These are phyloP conservation scores for Aureobasidium melanogenum DNA, from an alignment of 2,329 filamentous ascomycete genomes.

Conservation along the genomic window DNA sequence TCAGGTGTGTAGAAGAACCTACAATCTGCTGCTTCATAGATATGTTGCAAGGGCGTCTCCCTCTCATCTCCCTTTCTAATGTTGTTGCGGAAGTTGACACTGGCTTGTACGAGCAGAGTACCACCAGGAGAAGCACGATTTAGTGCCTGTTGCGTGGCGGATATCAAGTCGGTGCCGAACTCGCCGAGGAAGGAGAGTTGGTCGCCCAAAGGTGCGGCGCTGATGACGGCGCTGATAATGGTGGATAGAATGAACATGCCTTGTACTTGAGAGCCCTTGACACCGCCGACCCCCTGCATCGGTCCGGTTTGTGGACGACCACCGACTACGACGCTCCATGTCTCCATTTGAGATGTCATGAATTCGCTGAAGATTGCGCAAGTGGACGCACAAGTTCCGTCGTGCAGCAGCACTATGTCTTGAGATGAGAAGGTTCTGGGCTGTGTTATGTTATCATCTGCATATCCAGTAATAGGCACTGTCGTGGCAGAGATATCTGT, in stretches of 20 bases:
- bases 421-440: constrained; percentile 28
- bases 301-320: constrained; percentile 30
- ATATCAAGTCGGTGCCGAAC: background rate
- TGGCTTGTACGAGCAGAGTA: constrained; percentile 13
- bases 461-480: constrained; percentile 15
- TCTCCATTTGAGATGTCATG: constrained; percentile 31
- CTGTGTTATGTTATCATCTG: constrained; percentile 23
- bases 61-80: constrained; percentile 23
- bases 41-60: constrained; percentile 38
- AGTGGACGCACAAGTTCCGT: constrained; percentile 35
- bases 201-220: background rate
- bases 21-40: constrained; percentile 42
- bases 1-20: constrained; percentile 42
- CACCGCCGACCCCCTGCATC: constrained; percentile 35
- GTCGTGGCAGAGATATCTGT: background rate
- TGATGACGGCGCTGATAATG: constrained; percentile 17
- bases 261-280: constrained; percentile 28
- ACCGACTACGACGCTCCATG: constrained; percentile 31
- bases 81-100: constrained; percentile 22
- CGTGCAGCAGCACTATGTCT: constrained; percentile 34
- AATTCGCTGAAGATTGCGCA: constrained; percentile 34
- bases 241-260: background rate
- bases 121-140: background rate
- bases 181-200: background rate
- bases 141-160: background rate